A percentile compares a stretch with the other conserved stretches of the same genome.
These are phyloP conservation scores for Tuber aestivum DNA, from an alignment of 495 filamentous ascomycete species.

Conservation along the genomic window DNA sequence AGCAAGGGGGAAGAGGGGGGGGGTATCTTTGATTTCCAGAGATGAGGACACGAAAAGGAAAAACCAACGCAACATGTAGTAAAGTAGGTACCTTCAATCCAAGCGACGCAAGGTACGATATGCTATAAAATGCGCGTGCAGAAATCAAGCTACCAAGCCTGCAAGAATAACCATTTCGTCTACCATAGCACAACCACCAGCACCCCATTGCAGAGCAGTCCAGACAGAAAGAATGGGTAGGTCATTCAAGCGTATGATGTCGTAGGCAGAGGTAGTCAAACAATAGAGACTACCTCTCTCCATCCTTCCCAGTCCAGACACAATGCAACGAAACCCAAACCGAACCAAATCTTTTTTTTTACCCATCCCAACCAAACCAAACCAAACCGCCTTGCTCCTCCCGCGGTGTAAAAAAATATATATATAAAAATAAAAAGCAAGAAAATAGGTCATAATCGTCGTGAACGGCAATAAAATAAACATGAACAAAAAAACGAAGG, in stretches of 20 bases:
- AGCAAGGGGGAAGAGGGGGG: neutral
- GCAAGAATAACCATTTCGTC: neutral
- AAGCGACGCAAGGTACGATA: neutral
- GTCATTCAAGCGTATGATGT: neutral
- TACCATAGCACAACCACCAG: neutral
- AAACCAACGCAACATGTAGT: neutral
- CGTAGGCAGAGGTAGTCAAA: neutral
- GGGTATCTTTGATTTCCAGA: neutral
- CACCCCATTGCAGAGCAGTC: neutral
- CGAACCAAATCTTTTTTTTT: neutral
- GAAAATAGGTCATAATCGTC: neutral
- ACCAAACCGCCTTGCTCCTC: conserved; percentile 2
- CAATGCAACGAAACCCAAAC: neutral
- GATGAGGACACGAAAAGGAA: neutral
- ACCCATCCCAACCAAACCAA: conserved; percentile 1
- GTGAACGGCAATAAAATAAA: neutral
- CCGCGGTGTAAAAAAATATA: neutral
- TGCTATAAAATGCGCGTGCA: neutral
- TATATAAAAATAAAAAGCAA: neutral
- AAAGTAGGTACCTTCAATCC: neutral
- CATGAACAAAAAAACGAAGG: neutral
- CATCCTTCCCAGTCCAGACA: neutral
- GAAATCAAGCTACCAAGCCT: neutral
- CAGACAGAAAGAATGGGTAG: neutral
- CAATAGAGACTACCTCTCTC: neutral